These are phyloP conservation scores for Phytophthora hybrid DNA, from an alignment of 352 stramenopile genomes.

Conservation along the genomic window DNA sequence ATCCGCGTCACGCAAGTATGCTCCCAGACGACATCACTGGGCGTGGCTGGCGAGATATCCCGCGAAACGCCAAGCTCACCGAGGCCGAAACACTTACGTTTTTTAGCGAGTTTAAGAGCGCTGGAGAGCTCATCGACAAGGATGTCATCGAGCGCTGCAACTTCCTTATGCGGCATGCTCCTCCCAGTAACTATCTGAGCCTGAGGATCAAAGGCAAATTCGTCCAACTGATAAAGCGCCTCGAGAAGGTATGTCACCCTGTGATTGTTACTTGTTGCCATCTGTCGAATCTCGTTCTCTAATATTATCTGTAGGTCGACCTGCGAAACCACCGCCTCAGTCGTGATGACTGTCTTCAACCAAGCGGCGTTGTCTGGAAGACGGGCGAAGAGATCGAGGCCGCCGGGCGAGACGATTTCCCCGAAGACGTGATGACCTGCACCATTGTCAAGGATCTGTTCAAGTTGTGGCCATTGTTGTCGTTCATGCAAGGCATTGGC, in stretches of 20 bases:
- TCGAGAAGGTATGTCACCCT: neutral
- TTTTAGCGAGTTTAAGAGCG: slow-evolving; percentile 1
- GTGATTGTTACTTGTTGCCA: neutral
- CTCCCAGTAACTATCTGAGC: neutral
- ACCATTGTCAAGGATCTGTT: neutral
- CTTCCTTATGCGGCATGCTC: neutral
- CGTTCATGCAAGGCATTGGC: neutral
- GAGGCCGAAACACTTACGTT: slow-evolving; percentile 3
- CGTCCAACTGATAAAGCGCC: neutral
- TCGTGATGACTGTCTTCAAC: neutral
- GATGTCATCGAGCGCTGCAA: neutral
- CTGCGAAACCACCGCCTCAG: neutral
- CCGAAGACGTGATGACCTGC: neutral
- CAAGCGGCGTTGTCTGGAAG: neutral
- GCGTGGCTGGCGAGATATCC: slow-evolving; percentile 1
- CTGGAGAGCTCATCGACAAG: neutral
- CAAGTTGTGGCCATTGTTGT: neutral
- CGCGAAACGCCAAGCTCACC: slow-evolving; percentile 8
- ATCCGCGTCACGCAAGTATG: neutral
- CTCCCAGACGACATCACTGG: neutral
- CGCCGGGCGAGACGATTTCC: neutral
- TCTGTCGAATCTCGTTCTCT: neutral
- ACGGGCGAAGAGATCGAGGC: neutral
- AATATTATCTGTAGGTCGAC: neutral
- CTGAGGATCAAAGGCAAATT: neutral